Evolutionary conservation across 2,329 filamentous ascomycete genomes (phyloP), one percentile per base, ranked within the genome.

Genomic region (Colletotrichum cereale): DNA sequence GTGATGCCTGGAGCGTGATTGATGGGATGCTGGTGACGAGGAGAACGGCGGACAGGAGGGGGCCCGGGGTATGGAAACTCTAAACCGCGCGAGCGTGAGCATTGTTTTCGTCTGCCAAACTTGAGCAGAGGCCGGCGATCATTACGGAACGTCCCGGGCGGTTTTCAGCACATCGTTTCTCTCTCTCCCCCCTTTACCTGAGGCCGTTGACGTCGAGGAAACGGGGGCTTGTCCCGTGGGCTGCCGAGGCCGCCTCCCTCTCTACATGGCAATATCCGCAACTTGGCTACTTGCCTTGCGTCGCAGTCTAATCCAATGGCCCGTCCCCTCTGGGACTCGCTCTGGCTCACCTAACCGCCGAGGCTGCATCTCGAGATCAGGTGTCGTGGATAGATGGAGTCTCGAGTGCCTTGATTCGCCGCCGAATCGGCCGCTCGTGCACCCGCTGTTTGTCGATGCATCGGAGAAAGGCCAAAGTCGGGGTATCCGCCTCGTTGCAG

Each of bases 361-460:
- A 63, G 42, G 48, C 68, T 63, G 65, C 52, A 67, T 71, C 64
- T 60, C 57, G 68, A 63, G 36, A 63, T 67, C 52, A 58, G 52
- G 42, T 67, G 56, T 58, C 57, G 44, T 71, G 50, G 40, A 47
- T 38, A 12, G 42, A 67, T 58, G 57, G 57, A 53, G 50, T 21
- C 38, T 38, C 57, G 42, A 62, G 62, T 71, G 57, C 21, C 44
- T 53, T 63, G 50, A 67, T 67, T 63, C 57, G 68, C 26, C 52
- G 26, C 38, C n/a, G 24, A 42, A 24, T 53, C 10, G 16, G 21
- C 21, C 31, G 26, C 52, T 50, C 36, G 18, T 24, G 29, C 48
- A 40, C 48, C 48, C 58, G 62, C 38, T 36, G 48, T 34, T 56
- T 71, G 56, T 71, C 50, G 40, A 57, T 40, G n/a, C 31, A 52